Conservation (phyloP, 2,329 filamentous ascomycete species). For the Phyllosticta citribraziliensis region DNA sequence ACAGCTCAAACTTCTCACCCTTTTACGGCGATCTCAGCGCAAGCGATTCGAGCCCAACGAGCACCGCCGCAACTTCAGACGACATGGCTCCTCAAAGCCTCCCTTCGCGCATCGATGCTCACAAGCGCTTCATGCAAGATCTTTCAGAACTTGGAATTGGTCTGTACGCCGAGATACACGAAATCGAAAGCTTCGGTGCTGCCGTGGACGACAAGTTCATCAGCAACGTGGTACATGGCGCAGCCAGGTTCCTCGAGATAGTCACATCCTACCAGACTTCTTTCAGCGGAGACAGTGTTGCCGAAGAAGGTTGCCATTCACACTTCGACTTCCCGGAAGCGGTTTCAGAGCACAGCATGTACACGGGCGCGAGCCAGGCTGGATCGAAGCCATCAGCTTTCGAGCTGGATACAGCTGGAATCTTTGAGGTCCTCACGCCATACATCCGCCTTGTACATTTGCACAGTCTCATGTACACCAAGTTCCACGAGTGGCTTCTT, state of each 20-base stretch:
- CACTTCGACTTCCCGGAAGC: background rate
- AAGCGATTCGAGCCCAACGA: background rate
- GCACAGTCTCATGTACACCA: background rate
- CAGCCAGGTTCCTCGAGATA: background rate
- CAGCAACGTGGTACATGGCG: background rate
- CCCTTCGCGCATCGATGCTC: background rate
- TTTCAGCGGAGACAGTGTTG: background rate
- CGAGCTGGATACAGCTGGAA: background rate
- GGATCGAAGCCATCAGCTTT: background rate
- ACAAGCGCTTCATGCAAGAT: background rate
- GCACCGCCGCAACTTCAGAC: background rate
- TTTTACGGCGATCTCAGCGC: background rate
- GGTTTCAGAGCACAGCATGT: background rate
- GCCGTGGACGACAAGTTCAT: background rate
- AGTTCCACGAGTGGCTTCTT: background rate
- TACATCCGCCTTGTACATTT: background rate
- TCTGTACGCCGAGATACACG: background rate
- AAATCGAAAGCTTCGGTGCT: background rate
- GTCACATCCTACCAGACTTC: background rate
- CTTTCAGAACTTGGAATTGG: background rate
- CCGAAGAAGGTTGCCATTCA: background rate
- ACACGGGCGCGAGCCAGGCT: background rate
- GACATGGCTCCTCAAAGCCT: background rate
- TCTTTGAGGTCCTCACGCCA: background rate
- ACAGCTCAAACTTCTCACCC: background rate